Percentiles rank a stretch among this genome's conserved stretches.
These are phyloP conservation scores for Glaciozyma antarctica DNA, from an alignment of 768 basidiomycete species.

Conservation along the genomic window DNA sequence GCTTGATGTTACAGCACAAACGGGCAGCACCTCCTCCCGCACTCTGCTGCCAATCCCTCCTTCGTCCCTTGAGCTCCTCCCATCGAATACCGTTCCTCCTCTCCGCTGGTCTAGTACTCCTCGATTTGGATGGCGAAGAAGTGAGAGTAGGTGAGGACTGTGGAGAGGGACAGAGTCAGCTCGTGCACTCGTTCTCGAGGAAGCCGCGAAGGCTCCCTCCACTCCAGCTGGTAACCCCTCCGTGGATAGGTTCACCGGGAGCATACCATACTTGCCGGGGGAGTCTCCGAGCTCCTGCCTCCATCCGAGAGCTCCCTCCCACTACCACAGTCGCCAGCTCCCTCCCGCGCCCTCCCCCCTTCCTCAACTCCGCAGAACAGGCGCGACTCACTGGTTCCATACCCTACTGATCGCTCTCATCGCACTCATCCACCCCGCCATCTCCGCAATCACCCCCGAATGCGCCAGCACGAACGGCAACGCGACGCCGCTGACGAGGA, in stretches of 20 bases:
- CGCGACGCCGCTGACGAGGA: slow-evolving; percentile 89
- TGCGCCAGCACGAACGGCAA: slow-evolving; percentile 86
- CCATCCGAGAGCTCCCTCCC: too few relatives aligned
- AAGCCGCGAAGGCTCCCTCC: too few relatives aligned
- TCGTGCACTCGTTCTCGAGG: neutral
- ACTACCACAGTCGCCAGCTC: neutral
- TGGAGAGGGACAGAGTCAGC: neutral
- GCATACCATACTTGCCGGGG: too few relatives aligned
- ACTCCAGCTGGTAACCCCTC: neutral
- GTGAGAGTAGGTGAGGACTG: slow-evolving; percentile 32
- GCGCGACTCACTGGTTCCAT: slow-evolving; percentile 30
- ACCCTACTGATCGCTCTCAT: slow-evolving; percentile 62
- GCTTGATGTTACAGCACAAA: too few relatives aligned
- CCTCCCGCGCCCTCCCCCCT: neutral
- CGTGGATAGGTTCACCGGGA: too few relatives aligned
- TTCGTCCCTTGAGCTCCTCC: too few relatives aligned
- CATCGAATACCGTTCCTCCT: neutral
- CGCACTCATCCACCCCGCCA: slow-evolving; percentile 88
- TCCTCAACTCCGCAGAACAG: neutral
- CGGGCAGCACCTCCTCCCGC: too few relatives aligned
- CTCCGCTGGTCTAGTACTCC: slow-evolving; percentile 2
- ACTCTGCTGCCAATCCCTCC: too few relatives aligned
- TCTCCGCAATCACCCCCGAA: slow-evolving; percentile 70
- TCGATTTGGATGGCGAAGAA: slow-evolving; percentile 29
- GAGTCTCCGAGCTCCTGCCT: too few relatives aligned